Percentiles rank a stretch among this genome's conserved stretches.
phyloP scores from a whole-genome alignment of 306 rosid species.

The Casuarina glauca region DNA sequence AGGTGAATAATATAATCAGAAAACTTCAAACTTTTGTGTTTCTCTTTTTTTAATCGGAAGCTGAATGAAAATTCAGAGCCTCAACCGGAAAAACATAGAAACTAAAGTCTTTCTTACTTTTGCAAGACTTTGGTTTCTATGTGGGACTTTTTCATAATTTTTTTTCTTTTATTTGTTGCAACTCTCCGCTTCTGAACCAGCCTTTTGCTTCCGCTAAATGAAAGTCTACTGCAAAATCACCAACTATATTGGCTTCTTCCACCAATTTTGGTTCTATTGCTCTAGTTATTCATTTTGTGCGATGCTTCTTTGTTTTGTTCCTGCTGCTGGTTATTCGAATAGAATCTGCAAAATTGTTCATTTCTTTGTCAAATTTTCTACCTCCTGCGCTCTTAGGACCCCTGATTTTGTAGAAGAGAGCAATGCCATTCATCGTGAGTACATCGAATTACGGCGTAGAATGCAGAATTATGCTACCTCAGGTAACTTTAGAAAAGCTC shows the following conservation, averaged over 20 bases:
- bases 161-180: neutral
- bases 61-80: neutral
- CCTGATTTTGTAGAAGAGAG: constrained; percentile 19
- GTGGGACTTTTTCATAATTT: neutral
- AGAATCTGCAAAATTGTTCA: constrained; percentile 20
- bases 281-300: constrained; percentile 12
- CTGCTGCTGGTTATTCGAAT: constrained; percentile 1
- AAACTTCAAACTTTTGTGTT: neutral
- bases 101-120: too few relatives aligned
- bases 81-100: neutral
- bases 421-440: constrained; percentile 9
- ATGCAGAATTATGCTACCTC: constrained; percentile 40
- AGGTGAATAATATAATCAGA: neutral
- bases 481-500: constrained; percentile 35
- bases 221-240: neutral
- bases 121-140: neutral
- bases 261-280: neutral
- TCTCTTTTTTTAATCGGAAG: neutral
- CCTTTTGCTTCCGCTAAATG: neutral
- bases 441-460: constrained; percentile 28
- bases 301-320: constrained; percentile 24
- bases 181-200: neutral
- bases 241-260: neutral
- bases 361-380: constrained; percentile 24
- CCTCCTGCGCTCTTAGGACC: constrained; percentile 29